phyloP scores from a whole-genome alignment of 1,284 basidiomycete species.

The Trichosporon asahii region DNA sequence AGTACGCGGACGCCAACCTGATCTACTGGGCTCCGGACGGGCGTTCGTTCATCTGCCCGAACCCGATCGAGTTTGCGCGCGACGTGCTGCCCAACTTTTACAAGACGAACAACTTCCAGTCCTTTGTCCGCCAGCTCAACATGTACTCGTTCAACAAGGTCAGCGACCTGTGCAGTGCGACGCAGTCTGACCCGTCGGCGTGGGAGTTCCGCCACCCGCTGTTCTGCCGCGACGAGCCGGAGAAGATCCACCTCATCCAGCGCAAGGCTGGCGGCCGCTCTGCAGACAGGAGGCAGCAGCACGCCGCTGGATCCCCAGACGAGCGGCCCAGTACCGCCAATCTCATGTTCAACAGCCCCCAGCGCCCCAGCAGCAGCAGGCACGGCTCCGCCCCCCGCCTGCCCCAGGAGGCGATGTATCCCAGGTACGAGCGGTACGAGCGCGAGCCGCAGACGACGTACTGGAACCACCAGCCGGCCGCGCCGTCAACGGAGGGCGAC shows the following conservation, averaged over 20 bases:
- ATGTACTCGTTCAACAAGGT: constrained; percentile 55
- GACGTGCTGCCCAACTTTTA: constrained; percentile 52
- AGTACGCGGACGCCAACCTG: constrained; percentile 44
- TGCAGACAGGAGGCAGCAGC: constrained; percentile 18
- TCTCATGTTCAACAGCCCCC: neutral
- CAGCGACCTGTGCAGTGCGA: constrained; percentile 47
- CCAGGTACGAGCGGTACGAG: constrained; percentile 28
- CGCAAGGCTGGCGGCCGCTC: constrained; percentile 43
- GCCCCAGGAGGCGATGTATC: neutral
- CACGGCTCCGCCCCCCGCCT: neutral
- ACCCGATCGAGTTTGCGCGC: constrained; percentile 53
- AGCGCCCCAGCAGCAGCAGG: neutral
- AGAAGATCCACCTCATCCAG: constrained; percentile 50
- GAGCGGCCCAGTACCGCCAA: neutral
- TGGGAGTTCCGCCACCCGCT: constrained; percentile 54
- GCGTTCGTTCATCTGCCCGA: constrained; percentile 51
- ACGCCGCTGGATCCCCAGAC: constrained; percentile 26
- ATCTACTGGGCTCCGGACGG: constrained; percentile 52
- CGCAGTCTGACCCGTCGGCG: constrained; percentile 44
- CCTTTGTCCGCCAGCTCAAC: constrained; percentile 53
- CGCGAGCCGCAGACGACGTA: constrained; percentile 24
- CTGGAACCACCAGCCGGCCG: constrained; percentile 8
- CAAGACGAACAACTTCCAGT: constrained; percentile 55
- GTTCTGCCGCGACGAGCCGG: constrained; percentile 51
- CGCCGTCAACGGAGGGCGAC: constrained; percentile 11